A percentile compares a stretch with the other conserved stretches of the same genome.
These are phyloP conservation scores for Alternaria consortialis DNA, from an alignment of 2,329 filamentous ascomycete species.

Conservation along the genomic window DNA sequence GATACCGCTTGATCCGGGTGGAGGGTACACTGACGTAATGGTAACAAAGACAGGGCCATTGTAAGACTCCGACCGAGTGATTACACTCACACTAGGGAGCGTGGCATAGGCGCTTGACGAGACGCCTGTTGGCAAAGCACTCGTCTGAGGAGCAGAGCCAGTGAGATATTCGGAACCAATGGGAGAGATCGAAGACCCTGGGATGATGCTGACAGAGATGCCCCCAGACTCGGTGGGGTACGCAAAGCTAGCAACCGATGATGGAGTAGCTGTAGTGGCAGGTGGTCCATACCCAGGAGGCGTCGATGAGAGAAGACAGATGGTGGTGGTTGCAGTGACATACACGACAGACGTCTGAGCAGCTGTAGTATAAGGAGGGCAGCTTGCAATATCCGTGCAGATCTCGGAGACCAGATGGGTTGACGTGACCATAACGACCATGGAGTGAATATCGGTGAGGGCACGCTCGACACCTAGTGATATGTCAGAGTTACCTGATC, in stretches of 20 bases:
- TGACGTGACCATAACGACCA: constrained; percentile 52
- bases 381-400: constrained; percentile 45
- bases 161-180: constrained; percentile 7
- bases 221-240: constrained; percentile 9
- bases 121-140: constrained; percentile 6
- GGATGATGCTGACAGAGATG: constrained; percentile 18
- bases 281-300: constrained; percentile 24
- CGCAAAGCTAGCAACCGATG: constrained; percentile 12
- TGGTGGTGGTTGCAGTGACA: constrained; percentile 53
- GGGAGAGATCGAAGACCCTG: constrained; percentile 6
- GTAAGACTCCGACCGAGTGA: constrained; percentile 1
- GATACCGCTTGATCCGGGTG: background rate
- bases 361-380: constrained; percentile 48
- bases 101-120: constrained; percentile 8
- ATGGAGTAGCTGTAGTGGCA: constrained; percentile 10
- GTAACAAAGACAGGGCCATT: constrained; percentile 6
- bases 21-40: background rate
- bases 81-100: background rate
- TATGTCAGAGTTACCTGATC: constrained; percentile 14
- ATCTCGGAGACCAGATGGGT: constrained; percentile 53
- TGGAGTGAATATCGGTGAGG: constrained; percentile 42
- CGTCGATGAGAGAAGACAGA: constrained; percentile 48
- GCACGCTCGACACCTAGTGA: constrained; percentile 22
- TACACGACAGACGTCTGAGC: constrained; percentile 50
- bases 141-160: constrained; percentile 17